Conservation (phyloP, 352 stramenopile species). For the Lagenidium sp. region DNA sequence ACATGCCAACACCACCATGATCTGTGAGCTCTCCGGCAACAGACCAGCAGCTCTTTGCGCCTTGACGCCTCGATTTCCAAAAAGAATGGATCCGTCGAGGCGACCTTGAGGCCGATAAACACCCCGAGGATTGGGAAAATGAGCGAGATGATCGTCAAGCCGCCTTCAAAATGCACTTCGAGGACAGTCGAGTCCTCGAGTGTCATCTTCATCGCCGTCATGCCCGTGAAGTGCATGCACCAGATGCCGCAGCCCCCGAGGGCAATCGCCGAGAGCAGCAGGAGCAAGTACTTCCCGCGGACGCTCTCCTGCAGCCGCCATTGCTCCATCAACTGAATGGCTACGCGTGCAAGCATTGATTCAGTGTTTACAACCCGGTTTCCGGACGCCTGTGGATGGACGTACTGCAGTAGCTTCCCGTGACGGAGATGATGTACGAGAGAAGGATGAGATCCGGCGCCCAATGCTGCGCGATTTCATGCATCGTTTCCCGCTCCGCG, state of each 20-base stretch:
- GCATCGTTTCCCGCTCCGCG: neutral
- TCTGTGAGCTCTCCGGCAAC: neutral
- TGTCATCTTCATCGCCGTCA: slow-evolving; percentile 34
- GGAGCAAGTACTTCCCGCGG: slow-evolving; percentile 24
- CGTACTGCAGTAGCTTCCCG: slow-evolving; percentile 60
- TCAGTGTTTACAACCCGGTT: neutral
- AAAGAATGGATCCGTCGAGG: slow-evolving; percentile 53
- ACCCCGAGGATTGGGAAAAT: slow-evolving; percentile 42
- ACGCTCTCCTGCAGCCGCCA: slow-evolving; percentile 32
- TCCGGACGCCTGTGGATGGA: neutral
- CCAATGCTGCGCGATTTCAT: slow-evolving; percentile 22
- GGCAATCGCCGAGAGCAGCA: slow-evolving; percentile 26
- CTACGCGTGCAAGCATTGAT: slow-evolving; percentile 14
- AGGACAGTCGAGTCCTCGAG: slow-evolving; percentile 25
- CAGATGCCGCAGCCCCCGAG: slow-evolving; percentile 61
- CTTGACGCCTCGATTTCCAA: slow-evolving; percentile 42
- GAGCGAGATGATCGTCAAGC: slow-evolving; percentile 44
- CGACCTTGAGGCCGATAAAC: slow-evolving; percentile 41
- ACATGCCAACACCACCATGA: neutral
- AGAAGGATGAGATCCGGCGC: slow-evolving; percentile 30
- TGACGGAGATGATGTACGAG: slow-evolving; percentile 54
- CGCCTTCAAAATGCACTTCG: slow-evolving; percentile 38
- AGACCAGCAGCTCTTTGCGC: slow-evolving; percentile 35
- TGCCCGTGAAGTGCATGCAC: slow-evolving; percentile 71
- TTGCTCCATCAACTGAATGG: slow-evolving; percentile 67